Percentiles rank a stretch among this genome's conserved stretches.
Conservation (phyloP, 2,329 filamentous ascomycete species). For the Colletotrichum musicola region DNA sequence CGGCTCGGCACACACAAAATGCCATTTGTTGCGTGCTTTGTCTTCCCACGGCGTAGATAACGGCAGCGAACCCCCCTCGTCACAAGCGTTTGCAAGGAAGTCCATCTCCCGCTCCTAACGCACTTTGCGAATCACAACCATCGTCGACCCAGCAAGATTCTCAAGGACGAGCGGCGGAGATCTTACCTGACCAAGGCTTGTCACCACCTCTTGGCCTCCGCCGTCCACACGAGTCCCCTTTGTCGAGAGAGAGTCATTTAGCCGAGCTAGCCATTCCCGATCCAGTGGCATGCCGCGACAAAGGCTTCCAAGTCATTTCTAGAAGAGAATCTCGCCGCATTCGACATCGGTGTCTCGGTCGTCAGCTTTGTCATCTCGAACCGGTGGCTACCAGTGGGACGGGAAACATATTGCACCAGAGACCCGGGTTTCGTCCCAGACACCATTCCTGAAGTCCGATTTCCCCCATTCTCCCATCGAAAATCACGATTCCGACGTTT, state of each 20-base stretch:
- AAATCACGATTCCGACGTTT: neutral
- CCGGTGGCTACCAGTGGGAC: conserved; percentile 33
- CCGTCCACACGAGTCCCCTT: conserved; percentile 20
- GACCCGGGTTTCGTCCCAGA: conserved; percentile 29
- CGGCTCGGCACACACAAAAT: neutral
- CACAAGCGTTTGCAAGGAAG: neutral
- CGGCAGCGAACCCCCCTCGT: neutral
- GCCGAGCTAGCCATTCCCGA: conserved; percentile 31
- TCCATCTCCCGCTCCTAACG: neutral
- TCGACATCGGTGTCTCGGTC: conserved; percentile 22
- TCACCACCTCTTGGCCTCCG: conserved; percentile 11
- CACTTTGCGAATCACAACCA: conserved; percentile 1
- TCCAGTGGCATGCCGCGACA: conserved; percentile 19
- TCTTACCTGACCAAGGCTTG: conserved; percentile 20
- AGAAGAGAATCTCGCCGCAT: conserved; percentile 33
- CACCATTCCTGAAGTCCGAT: conserved; percentile 3
- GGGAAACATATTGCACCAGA: conserved; percentile 36
- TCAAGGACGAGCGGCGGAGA: neutral
- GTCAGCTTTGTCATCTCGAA: conserved; percentile 28
- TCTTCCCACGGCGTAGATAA: neutral
- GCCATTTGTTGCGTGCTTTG: neutral
- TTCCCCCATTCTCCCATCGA: neutral
- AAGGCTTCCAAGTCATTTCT: conserved; percentile 33
- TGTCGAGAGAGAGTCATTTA: conserved; percentile 31
- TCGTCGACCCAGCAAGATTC: neutral